Conservation (phyloP, 345 rosid genomes). For the Clarkia xantiana region DNA sequence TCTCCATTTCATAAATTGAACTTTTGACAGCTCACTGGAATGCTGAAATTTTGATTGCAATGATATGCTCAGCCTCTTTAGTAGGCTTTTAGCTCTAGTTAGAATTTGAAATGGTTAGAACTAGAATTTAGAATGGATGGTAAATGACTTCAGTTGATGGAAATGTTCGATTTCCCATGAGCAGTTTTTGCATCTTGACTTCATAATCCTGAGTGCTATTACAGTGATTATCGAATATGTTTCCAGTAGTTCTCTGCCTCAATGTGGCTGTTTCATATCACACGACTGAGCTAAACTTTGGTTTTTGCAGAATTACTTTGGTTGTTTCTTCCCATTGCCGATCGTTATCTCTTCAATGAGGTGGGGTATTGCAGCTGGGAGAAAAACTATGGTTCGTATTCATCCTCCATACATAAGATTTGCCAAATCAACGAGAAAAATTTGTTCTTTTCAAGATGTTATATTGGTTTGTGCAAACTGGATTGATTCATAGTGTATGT, state of each 20-base stretch:
- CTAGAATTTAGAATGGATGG: too few relatives aligned
- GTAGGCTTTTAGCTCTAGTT: too few relatives aligned
- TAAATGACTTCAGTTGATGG: too few relatives aligned
- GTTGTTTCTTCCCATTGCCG: slow-evolving; percentile 86
- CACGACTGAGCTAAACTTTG: not conserved
- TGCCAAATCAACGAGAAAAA: too few relatives aligned
- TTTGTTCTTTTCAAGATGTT: too few relatives aligned
- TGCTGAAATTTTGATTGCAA: not conserved
- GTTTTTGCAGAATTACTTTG: slow-evolving; percentile 73
- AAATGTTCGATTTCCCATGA: too few relatives aligned
- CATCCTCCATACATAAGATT: not conserved
- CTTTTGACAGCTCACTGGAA: not conserved
- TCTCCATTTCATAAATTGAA: not conserved
- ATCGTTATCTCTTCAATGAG: slow-evolving; percentile 76
- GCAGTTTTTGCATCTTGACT: too few relatives aligned
- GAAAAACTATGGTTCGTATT: slow-evolving; percentile 72
- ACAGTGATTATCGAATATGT: not conserved
- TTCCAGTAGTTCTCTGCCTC: not conserved
- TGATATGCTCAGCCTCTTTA: not conserved
- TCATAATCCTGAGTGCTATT: too few relatives aligned
- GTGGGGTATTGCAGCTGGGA: slow-evolving; percentile 86
- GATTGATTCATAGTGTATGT: slow-evolving; percentile 9
- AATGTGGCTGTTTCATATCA: not conserved
- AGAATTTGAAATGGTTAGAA: too few relatives aligned
- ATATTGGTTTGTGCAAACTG: not conserved